phyloP scores from a whole-genome alignment of 495 filamentous ascomycete species.

The Annulohypoxylon maeteangense region DNA sequence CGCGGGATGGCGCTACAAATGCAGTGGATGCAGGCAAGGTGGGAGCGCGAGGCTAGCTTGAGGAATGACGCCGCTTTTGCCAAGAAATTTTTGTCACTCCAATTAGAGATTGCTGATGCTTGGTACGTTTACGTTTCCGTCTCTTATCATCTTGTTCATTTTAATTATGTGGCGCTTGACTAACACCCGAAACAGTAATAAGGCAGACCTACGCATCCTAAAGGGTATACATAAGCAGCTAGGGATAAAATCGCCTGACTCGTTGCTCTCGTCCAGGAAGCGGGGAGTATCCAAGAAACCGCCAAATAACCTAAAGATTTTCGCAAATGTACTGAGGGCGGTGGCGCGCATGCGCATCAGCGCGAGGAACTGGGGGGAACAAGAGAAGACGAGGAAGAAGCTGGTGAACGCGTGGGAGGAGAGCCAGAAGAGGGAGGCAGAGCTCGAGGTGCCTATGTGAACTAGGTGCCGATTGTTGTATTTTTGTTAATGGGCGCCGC shows the following conservation, averaged over 20 bases:
- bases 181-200: conserved; percentile 71
- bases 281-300: conserved; percentile 29
- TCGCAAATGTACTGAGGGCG: conserved; percentile 51
- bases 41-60: conserved; percentile 81
- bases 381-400: conserved; percentile 52
- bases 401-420: conserved; percentile 54
- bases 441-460: conserved; percentile 41
- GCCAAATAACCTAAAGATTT: conserved; percentile 44
- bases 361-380: conserved; percentile 53
- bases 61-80: conserved; percentile 79
- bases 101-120: conserved; percentile 80
- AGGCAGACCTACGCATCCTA: conserved; percentile 86
- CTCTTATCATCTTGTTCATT: conserved; percentile 26
- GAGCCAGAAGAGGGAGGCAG: conserved; percentile 50
- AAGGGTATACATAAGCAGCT: conserved; percentile 70
- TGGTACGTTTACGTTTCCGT: conserved; percentile 82
- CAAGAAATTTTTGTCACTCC: conserved; percentile 80
- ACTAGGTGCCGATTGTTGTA: background rate
- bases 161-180: conserved; percentile 9
- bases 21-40: conserved; percentile 82
- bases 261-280: conserved; percentile 35
- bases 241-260: conserved; percentile 48
- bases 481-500: background rate
- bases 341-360: conserved; percentile 55
- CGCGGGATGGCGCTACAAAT: conserved; percentile 88